Base-by-base conservation (phyloP, 139 green algal species). In the Micromonas pusilla region DNA sequence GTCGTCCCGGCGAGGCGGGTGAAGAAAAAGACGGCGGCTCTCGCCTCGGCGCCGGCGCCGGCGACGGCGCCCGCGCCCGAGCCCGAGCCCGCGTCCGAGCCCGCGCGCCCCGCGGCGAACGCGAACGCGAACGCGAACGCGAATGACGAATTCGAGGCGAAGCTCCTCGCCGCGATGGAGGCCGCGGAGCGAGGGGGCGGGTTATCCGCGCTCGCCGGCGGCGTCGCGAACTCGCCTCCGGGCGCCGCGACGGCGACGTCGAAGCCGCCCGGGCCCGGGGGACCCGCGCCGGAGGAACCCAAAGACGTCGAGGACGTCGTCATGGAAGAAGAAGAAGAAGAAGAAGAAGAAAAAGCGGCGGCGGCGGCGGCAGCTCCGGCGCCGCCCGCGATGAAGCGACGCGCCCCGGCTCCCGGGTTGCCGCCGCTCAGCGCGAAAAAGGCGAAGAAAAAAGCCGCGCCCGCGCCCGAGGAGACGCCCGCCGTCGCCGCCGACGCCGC, bases 81-180 rank as follows among this genome's bases (percentile, higher is more conserved):
- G 25, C 62, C 62, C n/a, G 26, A 68, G 26, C 62, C 62, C 62
- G 65, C 13, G 33, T 16, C 45, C 45, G 45, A 57, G 45, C 45
- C 45, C 45, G 45, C 45, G 45, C 9, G 9, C 9, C 45, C 45
- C 45, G 45, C 4, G n/a, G 23, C 65, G n/a, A n/a, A n/a, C 65
- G 30, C 65, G 65, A 72, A 45, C n/a, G 28, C 13, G 9, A 5
- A 6, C 25, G 60, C 60, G 16, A 5, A 4, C 60, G 60, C 25
- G 60, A 16, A 30, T 28, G 32, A 52, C 26, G 65, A 72, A 20
- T 72, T 72, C 38, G 65, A 72, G 65, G 28, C 28, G 4, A 72
- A 72, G 28, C 65, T 72, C 28, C 26, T 52, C 26, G 65, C 65
- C 26, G 65, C 65, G 3, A 72, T 72, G 65, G 26, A 13, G 2